Conservation (phyloP, 2,329 filamentous ascomycete species). For the Samsoniella hepiali region DNA sequence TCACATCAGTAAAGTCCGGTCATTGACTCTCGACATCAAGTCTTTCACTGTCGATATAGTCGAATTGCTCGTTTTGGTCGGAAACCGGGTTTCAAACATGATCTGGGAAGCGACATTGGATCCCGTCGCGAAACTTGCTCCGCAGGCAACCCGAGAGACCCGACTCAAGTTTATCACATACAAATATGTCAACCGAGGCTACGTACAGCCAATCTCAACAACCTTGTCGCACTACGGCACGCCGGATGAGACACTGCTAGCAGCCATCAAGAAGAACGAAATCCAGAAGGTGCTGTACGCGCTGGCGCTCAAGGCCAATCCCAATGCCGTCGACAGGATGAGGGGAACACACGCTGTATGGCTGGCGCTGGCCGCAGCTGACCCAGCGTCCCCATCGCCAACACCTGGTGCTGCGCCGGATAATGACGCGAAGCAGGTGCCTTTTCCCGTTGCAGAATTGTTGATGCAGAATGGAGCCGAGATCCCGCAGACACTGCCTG, state of each 20-base stretch:
- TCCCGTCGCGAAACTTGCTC: constrained; percentile 65
- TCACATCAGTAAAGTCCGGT: constrained; percentile 96
- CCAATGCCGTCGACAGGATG: constrained; percentile 81
- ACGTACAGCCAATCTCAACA: constrained; percentile 72
- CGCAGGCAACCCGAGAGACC: constrained; percentile 81
- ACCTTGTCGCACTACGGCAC: constrained; percentile 73
- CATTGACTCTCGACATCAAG: constrained; percentile 89
- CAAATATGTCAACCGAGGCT: constrained; percentile 86
- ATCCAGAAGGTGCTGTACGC: constrained; percentile 91
- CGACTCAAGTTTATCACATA: constrained; percentile 90
- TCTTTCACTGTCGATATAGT: constrained; percentile 97
- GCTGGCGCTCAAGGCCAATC: constrained; percentile 79
- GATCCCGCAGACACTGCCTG: constrained; percentile 70
- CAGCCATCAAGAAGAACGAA: constrained; percentile 94
- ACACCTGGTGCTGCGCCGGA: constrained; percentile 43
- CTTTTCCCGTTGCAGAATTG: constrained; percentile 88
- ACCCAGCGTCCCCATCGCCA: constrained; percentile 73
- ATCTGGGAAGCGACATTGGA: constrained; percentile 91
- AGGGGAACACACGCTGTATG: constrained; percentile 86
- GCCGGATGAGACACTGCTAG: constrained; percentile 82
- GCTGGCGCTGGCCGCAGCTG: constrained; percentile 85
- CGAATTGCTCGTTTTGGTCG: constrained; percentile 84
- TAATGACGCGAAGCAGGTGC: constrained; percentile 51
- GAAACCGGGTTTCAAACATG: constrained; percentile 94
- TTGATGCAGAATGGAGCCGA: constrained; percentile 92